phyloP scores from a whole-genome alignment of 1,139 yeast species.

The Blastobotrys apis region DNA sequence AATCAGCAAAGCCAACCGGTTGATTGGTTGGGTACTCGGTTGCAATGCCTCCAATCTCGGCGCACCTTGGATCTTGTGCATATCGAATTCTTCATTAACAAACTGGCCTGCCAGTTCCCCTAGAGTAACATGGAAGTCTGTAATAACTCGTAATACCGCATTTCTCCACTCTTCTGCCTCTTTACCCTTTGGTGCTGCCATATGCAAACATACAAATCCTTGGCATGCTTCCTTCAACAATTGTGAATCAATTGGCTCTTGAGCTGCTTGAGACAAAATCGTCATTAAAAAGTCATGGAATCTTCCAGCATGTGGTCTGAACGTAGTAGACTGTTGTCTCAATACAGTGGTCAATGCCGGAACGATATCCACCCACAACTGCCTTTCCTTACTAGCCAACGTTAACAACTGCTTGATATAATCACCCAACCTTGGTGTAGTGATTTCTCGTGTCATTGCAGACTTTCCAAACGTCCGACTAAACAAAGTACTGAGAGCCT shows the following conservation, averaged over 20 bases:
- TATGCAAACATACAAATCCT: conserved; percentile 59
- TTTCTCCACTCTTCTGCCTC: conserved; percentile 38
- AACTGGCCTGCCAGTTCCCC: conserved; percentile 17
- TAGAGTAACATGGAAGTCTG: conserved; percentile 26
- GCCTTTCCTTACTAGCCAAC: conserved; percentile 32
- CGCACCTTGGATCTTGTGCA: neutral
- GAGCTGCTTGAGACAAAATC: conserved; percentile 14
- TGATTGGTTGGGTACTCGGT: conserved; percentile 1
- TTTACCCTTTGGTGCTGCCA: conserved; percentile 48
- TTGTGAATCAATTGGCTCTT: conserved; percentile 31
- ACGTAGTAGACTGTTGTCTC: conserved; percentile 66
- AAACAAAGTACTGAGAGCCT: conserved; percentile 48
- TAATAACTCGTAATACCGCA: conserved; percentile 21
- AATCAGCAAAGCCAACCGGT: conserved; percentile 24
- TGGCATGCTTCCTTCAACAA: conserved; percentile 45
- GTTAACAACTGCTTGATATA: conserved; percentile 53
- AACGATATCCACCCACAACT: conserved; percentile 42
- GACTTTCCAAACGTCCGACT: conserved; percentile 71
- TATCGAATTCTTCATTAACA: conserved; percentile 24
- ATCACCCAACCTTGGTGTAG: conserved; percentile 72
- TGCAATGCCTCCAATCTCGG: conserved; percentile 1
- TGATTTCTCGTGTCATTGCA: conserved; percentile 73
- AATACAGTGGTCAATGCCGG: conserved; percentile 50
- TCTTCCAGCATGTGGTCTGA: conserved; percentile 70
- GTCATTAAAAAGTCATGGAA: conserved; percentile 46